Conservation (phyloP, 1,284 basidiomycete species). For the Erythrobasidium hasegawianum region DNA sequence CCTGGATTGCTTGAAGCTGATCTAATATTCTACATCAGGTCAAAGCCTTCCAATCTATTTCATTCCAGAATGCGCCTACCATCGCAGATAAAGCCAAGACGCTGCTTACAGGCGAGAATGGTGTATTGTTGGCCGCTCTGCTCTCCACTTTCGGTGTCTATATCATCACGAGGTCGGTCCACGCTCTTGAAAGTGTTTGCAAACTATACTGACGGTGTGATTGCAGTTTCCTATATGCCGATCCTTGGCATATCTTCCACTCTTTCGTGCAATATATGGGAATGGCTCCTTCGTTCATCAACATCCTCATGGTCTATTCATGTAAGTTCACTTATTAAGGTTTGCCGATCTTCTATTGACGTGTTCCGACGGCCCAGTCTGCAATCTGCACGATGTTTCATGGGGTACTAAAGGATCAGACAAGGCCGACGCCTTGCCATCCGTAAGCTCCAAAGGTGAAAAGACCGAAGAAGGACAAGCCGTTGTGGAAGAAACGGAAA, state of each 20-base stretch:
- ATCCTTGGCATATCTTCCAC: conserved; percentile 98
- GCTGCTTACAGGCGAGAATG: conserved; percentile 72
- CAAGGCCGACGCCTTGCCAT: conserved; percentile 85
- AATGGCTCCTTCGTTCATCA: conserved; percentile 43
- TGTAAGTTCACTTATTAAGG: neutral
- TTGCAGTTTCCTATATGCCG: conserved; percentile 85
- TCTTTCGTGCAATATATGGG: conserved; percentile 85
- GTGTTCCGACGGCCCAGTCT: conserved; percentile 64
- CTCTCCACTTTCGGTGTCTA: conserved; percentile 75
- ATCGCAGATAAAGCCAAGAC: conserved; percentile 55
- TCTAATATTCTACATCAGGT: neutral
- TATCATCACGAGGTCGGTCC: conserved; percentile 56
- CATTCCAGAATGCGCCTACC: conserved; percentile 43
- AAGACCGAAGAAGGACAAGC: conserved; percentile 51
- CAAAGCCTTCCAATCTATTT: conserved; percentile 55
- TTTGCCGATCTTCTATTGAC: too few relatives aligned
- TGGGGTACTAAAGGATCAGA: conserved; percentile 97
- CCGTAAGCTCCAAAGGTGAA: conserved; percentile 73
- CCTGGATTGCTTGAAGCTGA: too few relatives aligned
- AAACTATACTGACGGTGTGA: too few relatives aligned
- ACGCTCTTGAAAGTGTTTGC: too few relatives aligned
- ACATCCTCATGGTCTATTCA: conserved; percentile 76
- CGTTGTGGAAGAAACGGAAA: conserved; percentile 77
- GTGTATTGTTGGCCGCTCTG: conserved; percentile 79
- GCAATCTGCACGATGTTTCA: conserved; percentile 80